Base-by-base conservation (phyloP, 768 basidiomycete species). In the Udeniomyces megalosporus region DNA sequence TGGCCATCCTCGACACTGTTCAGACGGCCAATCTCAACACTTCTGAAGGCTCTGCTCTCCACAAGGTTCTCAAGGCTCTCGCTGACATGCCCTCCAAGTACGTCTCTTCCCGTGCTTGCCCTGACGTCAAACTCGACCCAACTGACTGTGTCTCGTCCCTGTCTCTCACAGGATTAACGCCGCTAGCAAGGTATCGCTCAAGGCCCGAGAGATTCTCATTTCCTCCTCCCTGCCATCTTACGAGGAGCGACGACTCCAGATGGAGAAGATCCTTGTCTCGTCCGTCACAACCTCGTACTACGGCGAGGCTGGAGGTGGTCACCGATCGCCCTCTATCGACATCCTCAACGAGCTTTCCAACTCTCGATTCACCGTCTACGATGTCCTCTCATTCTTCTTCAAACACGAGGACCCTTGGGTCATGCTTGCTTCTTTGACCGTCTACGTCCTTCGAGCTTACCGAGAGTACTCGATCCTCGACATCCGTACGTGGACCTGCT, bases 301-400 rank as follows among this genome's bases (percentile, higher is more conserved):
- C 69, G 95, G 93, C 65, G 91, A 95, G 74, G 80, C 81, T 48
- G 84, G 80, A 3, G 71, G 77, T 42, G 77, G 78, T 22, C 77
- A 82, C 62, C 26, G 28, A 28, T 53, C 24, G 81, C 95, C 93
- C 10, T 86, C 88, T 22, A 77, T 81, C 2, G 92, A 97, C 65
- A 80, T 90, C 42, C 78, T 99, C 69, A 83, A 83, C 70, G 95
- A 99, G 75, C 80, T 99, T 29, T 88, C 86, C 66, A 95, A 99
- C 75, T 96, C 93, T 6, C 81, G 88, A 47, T 97, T 92, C 75
- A 91, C 89, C 15, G 92, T 97, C 17, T 99, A 85, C 74, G 95
- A 99, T 71, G 95, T 99, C 7, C 81, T 99, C 51, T 90, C 92
- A 3, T 80, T 88, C 6, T 99, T 99, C 79, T 97, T 97, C 81